Base-by-base conservation (phyloP, 768 basidiomycete species). In the Dictyophora rubrovolvata region DNA sequence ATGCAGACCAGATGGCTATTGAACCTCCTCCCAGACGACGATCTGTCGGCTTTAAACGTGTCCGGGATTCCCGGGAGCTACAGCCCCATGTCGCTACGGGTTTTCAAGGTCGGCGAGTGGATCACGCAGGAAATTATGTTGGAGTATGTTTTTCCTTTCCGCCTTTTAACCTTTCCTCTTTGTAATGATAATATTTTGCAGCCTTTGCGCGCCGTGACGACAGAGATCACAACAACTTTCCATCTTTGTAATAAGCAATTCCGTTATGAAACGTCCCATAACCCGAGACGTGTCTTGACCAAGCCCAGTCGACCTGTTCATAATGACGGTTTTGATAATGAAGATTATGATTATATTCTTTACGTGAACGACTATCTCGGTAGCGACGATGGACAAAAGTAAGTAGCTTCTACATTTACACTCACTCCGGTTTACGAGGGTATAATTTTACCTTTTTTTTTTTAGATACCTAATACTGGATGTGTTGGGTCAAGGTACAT, bases 291-390 rank as follows among this genome's bases (percentile, higher is more conserved):
- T 53, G 96, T 99, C 17, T 78, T 99, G 60, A 99, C 96, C 21
- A 99, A 99, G 71, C 96, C 96, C 18, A 93, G 90, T 75, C 96
- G 96, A 69, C 90, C 93, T 0, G 79, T 82, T 0, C 89, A 95
- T 70, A 99, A 99, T 70, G 94, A 97, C 61, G 95, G 95, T 1
- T 96, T 86, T 65, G 96, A 99, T 73, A 99, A 99, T 66, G 95
- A 98, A 66, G 96, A 99, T 71, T 95, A 93, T 66, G 96, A 99
- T 70, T 99, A 99, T 68, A 98, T 99, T 67, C 81, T 99, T 60
- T 99, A 98, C 71, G 96, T 99, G 69, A 99, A 99, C 68, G 96
- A 99, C 67, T 93, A 92, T 78, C 74, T 99, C 60, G 96, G 96
- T 2, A 86, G 82, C 22, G 96, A 97, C 66, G 90, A 94, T 61